These are phyloP conservation scores for Comarum palustre DNA, from an alignment of 306 rosid genomes.

Conservation along the genomic window DNA sequence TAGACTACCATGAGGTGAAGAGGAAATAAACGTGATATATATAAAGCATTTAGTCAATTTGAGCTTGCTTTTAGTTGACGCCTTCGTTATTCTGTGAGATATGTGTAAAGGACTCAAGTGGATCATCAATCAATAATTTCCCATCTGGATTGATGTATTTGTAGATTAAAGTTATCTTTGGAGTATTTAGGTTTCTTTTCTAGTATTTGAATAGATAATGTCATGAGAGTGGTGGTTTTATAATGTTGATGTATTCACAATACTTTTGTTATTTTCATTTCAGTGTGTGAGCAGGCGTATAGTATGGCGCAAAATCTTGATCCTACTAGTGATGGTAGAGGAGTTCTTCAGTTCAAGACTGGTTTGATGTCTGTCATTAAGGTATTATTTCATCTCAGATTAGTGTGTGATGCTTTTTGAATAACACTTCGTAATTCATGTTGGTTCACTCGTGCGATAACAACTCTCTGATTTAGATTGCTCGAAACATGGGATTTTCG, in stretches of 20 bases:
- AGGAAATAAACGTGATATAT: not conserved
- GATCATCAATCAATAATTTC: not conserved
- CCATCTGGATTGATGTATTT: not conserved
- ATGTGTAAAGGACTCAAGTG: not conserved
- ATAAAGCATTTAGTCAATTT: not conserved
- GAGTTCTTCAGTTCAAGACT: conserved; percentile 92
- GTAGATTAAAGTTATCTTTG: not conserved
- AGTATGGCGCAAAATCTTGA: conserved; percentile 88
- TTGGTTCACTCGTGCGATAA: not conserved
- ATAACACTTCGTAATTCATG: not conserved
- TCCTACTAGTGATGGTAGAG: conserved; percentile 82
- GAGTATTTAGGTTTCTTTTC: not conserved
- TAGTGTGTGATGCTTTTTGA: conserved; percentile 12
- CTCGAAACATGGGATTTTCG: not conserved
- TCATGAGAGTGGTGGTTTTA: not conserved
- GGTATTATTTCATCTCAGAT: conserved; percentile 44
- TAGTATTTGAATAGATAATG: not conserved
- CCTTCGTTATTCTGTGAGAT: not conserved
- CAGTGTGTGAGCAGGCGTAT: conserved; percentile 99
- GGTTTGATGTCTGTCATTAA: conserved; percentile 91
- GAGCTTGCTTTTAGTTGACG: not conserved
- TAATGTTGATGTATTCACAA: not conserved
- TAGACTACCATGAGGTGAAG: too few species aligned
- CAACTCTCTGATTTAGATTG: not conserved
- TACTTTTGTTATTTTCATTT: conserved; percentile 30